phyloP scores from a whole-genome alignment of 768 basidiomycete species.

The Amanita pseudoporphyria region DNA sequence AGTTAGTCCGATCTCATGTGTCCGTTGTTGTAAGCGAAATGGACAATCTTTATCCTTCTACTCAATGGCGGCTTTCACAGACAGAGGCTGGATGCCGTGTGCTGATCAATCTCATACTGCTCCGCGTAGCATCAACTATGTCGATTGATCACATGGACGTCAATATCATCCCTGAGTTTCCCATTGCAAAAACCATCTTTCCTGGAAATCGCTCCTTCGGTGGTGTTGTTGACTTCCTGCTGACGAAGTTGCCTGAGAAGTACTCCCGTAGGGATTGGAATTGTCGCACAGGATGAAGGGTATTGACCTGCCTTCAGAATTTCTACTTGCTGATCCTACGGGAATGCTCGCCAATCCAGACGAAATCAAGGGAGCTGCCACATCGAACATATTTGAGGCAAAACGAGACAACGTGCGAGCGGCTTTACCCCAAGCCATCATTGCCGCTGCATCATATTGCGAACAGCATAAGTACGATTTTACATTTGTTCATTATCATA shows the following conservation, averaged over 20 bases:
- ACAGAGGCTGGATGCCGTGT: conserved; percentile 14
- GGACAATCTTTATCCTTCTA: not conserved
- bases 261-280: conserved; percentile 6
- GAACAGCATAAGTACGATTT: too few relatives aligned
- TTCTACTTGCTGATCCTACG: conserved; percentile 9
- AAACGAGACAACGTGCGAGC: conserved; percentile 12
- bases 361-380: conserved; percentile 8
- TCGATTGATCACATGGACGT: conserved; percentile 8
- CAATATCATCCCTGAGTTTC: conserved; percentile 16
- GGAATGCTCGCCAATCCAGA: conserved; percentile 8
- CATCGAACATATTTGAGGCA: conserved; percentile 13
- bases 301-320: conserved; percentile 8
- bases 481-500: too few relatives aligned
- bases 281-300: not conserved
- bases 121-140: conserved; percentile 14
- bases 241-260: conserved; percentile 8
- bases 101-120: conserved; percentile 14
- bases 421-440: conserved; percentile 9
- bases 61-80: conserved; percentile 5
- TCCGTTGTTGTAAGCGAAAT: conserved; percentile 12
- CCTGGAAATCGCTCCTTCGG: conserved; percentile 12
- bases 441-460: too few relatives aligned
- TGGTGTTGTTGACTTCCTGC: conserved; percentile 8
- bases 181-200: conserved; percentile 13
- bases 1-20: conserved; percentile 11